Evolutionary conservation across 192 early-diverging fungal genomes (phyloP), one percentile per base, ranked within the genome.

Genomic region (Oehlia diaphana): DNA sequence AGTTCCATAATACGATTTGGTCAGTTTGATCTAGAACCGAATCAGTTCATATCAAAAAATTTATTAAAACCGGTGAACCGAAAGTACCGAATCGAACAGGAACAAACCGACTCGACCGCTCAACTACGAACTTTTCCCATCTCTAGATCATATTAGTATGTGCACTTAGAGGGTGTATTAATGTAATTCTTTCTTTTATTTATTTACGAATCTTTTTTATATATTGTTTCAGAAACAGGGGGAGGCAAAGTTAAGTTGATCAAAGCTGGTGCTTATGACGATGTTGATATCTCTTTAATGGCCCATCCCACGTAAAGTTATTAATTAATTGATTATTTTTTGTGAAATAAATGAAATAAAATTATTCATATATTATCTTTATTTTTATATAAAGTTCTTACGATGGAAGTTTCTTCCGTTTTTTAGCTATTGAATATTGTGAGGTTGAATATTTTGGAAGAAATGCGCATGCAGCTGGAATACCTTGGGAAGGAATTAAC

Each of bases 181-280:
- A 4, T 37, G 3, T 4, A 37, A 4, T 37, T 37, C 2, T 37
- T 37, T 37, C 35, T 37, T 37, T 37, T 37, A 3, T 37, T 47
- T 47, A 47, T 47, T 47, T 47, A 47, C 44, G 10, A 47, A 12
- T 39, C 14, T 65, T 77, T n/a, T 76, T 76, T 76, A 31, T 31
- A 31, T 31, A 31, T 31, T 31, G 31, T 31, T 63, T 63, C 23
- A 76, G 92, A 93, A 80, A 83, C 84, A 0, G 81, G 83, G 13
- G 89, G 91, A 58, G 95, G 95, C 53, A 96, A 96, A 81, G 90
- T 94, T 71, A 79, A 82, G 3, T 84, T 96, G 79, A 86, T 92
- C 35, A 76, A 93, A 42, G 81, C 84, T 9, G 91, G 92, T 2
- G 91, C 91, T 6, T 95, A 95, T 84, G 86, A 93, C 37, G 87